Percentiles rank a stretch among this genome's conserved stretches.
These are phyloP conservation scores for Stephanodiscus triporus DNA, from an alignment of 108 stramenopile genomes.

Conservation along the genomic window DNA sequence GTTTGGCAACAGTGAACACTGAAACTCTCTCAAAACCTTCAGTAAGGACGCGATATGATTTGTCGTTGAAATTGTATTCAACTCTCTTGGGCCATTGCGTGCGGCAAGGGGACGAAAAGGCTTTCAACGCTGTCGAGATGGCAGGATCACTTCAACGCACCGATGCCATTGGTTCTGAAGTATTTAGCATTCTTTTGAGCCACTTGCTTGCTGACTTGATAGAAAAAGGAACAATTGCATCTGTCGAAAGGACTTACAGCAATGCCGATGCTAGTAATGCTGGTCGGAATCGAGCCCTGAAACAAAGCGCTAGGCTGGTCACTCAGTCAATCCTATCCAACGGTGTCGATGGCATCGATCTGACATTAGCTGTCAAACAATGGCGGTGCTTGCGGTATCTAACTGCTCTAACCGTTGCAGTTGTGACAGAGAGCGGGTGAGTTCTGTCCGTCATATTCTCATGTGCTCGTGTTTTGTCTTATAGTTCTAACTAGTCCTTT, in stretches of 20 bases:
- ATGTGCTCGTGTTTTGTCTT: not conserved
- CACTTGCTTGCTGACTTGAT: conserved; percentile 76
- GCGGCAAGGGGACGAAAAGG: conserved; percentile 73
- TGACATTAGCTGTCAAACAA: conserved; percentile 68
- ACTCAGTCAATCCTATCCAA: conserved; percentile 77
- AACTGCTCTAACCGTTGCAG: conserved; percentile 64
- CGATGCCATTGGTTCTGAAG: conserved; percentile 71
- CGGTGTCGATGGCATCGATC: conserved; percentile 60
- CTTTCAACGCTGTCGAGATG: conserved; percentile 68
- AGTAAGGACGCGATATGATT: conserved; percentile 61
- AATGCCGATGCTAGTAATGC: conserved; percentile 31
- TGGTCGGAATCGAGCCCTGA: conserved; percentile 56
- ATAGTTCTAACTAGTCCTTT: not conserved
- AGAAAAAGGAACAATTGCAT: conserved; percentile 64
- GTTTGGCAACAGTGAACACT: conserved; percentile 21
- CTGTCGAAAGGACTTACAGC: conserved; percentile 40
- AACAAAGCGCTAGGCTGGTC: conserved; percentile 77
- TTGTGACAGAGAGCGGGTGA: conserved; percentile 65
- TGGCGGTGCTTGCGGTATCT: conserved; percentile 82
- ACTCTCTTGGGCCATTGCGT: conserved; percentile 72
- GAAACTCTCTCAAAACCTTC: conserved; percentile 46
- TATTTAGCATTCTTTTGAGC: conserved; percentile 75
- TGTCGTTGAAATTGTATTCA: conserved; percentile 76
- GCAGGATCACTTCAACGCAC: conserved; percentile 79
- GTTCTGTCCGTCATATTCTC: conserved; percentile 6